Percentiles rank a stretch among this genome's conserved stretches.
phyloP scores from a whole-genome alignment of 148 eudicot genomes.

The Camellia lanceoleosa region DNA sequence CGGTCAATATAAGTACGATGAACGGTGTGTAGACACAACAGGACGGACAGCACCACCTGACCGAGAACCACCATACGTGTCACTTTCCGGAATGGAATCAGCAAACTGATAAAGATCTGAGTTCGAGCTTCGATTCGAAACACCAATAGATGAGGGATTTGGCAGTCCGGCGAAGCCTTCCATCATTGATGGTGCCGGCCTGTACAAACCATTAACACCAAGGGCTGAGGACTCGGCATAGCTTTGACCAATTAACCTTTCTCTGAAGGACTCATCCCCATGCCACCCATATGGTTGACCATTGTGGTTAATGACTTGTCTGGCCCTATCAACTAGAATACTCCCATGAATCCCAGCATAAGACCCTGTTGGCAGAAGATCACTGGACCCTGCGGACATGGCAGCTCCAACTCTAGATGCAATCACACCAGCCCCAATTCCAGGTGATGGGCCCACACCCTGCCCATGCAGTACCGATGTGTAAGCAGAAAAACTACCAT shows the following conservation, averaged over 20 bases:
- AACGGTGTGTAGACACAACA: conserved; percentile 4
- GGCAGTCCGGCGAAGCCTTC: conserved; percentile 29
- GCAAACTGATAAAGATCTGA: conserved; percentile 54
- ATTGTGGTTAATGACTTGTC: conserved; percentile 7
- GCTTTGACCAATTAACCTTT: conserved; percentile 12
- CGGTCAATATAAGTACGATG: conserved; percentile 16
- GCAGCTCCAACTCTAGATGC: background rate
- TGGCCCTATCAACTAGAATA: conserved; percentile 7
- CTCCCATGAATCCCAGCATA: conserved; percentile 18
- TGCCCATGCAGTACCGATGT: conserved; percentile 19
- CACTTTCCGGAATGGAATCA: conserved; percentile 35
- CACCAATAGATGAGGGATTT: conserved; percentile 16
- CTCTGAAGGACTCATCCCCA: conserved; percentile 21
- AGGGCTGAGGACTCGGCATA: conserved; percentile 20
- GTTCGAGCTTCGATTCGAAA: conserved; percentile 21
- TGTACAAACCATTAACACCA: conserved; percentile 21
- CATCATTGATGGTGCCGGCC: conserved; percentile 12
- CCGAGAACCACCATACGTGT: conserved; percentile 20
- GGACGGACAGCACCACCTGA: conserved; percentile 16
- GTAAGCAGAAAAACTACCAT: conserved; percentile 20
- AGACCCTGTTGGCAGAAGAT: conserved; percentile 11
- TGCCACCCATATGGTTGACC: conserved; percentile 23
- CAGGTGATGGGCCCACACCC: conserved; percentile 22
- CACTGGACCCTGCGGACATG: conserved; percentile 1
- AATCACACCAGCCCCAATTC: conserved; percentile 3